Percentiles rank a stretch among this genome's conserved stretches.
phyloP scores from a whole-genome alignment of 1,284 basidiomycete species.

The Leucoagaricus sp. region DNA sequence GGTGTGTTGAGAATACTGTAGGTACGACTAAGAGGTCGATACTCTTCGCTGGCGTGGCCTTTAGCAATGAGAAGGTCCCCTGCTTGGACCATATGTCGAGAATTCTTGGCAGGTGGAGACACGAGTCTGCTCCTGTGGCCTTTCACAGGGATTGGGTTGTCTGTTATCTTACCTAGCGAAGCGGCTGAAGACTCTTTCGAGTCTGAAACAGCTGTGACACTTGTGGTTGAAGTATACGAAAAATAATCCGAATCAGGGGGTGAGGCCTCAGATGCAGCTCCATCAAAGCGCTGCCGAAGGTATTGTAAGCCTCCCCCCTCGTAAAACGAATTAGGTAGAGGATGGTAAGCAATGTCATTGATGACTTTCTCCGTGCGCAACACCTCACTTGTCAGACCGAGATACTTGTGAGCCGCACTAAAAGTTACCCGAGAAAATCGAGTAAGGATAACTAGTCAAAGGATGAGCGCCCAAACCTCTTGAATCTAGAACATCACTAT shows the following conservation, averaged over 20 bases:
- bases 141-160: conserved; percentile 21
- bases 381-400: conserved; percentile 94
- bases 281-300: conserved; percentile 84
- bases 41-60: conserved; percentile 44
- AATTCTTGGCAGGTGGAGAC: conserved; percentile 32
- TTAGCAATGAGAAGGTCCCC: conserved; percentile 66
- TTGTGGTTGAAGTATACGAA: conserved; percentile 30
- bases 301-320: conserved; percentile 91
- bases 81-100: conserved; percentile 61
- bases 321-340: conserved; percentile 90
- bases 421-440: conserved; percentile 97
- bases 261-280: conserved; percentile 42
- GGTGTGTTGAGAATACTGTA: conserved; percentile 57
- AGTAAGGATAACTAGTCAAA: conserved; percentile 87
- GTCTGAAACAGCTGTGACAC: conserved; percentile 26
- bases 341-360: conserved; percentile 95
- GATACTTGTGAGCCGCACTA: conserved; percentile 92
- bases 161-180: conserved; percentile 24
- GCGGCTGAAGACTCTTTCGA: conserved; percentile 28
- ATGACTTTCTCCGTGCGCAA: conserved; percentile 96
- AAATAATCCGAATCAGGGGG: conserved; percentile 61
- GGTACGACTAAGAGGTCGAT: conserved; percentile 48
- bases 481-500: too few relatives aligned
- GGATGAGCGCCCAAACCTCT: too few relatives aligned
- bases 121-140: background rate